A percentile compares a stretch with the other conserved stretches of the same genome.
These are phyloP conservation scores for Comarum palustre DNA, from an alignment of 306 rosid genomes.

Conservation along the genomic window DNA sequence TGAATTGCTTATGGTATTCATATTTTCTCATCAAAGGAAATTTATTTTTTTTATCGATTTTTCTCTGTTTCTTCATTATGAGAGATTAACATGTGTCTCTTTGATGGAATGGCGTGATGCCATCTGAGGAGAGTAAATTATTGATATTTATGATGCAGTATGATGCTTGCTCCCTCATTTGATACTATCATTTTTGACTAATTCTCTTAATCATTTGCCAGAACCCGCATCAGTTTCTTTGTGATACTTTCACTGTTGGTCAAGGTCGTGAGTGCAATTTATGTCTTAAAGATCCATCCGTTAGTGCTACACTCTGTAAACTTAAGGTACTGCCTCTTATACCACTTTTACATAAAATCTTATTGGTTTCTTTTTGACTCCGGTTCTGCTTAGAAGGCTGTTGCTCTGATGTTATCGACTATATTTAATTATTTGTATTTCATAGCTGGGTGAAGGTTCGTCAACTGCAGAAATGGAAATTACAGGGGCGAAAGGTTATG, in stretches of 20 bases:
- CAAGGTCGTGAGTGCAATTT: slow-evolving; percentile 78
- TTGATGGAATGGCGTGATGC: neutral
- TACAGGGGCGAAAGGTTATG: slow-evolving; percentile 64
- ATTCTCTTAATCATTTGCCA: slow-evolving; percentile 42
- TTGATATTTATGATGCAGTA: neutral
- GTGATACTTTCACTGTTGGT: slow-evolving; percentile 67
- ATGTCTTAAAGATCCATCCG: slow-evolving; percentile 62
- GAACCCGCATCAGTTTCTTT: slow-evolving; percentile 68
- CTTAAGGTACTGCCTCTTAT: slow-evolving; percentile 59
- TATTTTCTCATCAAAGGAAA: neutral
- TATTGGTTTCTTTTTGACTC: slow-evolving; percentile 16
- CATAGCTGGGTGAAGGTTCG: slow-evolving; percentile 57
- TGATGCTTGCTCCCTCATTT: neutral
- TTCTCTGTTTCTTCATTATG: neutral
- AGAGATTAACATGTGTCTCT: neutral
- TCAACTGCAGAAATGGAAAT: slow-evolving; percentile 72
- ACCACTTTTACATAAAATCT: slow-evolving; percentile 8
- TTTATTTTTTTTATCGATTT: neutral
- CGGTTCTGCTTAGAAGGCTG: neutral
- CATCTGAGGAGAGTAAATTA: neutral
- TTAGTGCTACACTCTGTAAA: slow-evolving; percentile 65
- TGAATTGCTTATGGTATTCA: neutral
- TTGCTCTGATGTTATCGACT: slow-evolving; percentile 2
- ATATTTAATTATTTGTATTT: slow-evolving; percentile 22
- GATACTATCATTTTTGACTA: slow-evolving; percentile 25